Conservation (phyloP, 306 rosid species). For the Quercus suber region DNA sequence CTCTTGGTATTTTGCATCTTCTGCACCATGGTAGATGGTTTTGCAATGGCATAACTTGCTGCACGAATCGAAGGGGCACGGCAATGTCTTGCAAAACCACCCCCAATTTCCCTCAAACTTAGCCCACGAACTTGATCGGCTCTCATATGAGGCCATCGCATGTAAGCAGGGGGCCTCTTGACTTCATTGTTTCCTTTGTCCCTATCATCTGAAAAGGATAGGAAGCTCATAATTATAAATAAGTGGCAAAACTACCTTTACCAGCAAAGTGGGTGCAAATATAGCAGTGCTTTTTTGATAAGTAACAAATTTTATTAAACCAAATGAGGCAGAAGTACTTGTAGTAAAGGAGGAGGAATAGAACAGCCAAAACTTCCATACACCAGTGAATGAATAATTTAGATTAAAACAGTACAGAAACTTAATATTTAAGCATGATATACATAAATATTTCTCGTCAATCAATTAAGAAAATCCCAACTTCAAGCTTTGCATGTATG, state of each 20-base stretch:
- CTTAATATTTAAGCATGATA: neutral
- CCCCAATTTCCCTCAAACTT: constrained; percentile 94
- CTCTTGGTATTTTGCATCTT: constrained; percentile 87
- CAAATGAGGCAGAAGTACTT: neutral
- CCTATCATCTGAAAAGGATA: constrained; percentile 51
- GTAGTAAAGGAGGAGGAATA: neutral
- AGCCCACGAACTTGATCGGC: constrained; percentile 96
- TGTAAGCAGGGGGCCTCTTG: constrained; percentile 58
- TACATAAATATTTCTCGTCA: neutral
- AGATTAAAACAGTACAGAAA: neutral
- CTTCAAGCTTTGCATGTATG: constrained; percentile 5
- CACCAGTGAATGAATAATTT: neutral
- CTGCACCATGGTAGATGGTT: constrained; percentile 94
- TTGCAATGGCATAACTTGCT: constrained; percentile 93
- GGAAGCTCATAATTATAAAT: constrained; percentile 11
- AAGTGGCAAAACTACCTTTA: neutral
- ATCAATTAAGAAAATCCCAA: neutral
- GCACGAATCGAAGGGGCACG: constrained; percentile 95
- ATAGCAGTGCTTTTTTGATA: neutral
- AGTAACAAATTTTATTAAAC: too few species aligned
- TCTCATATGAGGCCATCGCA: constrained; percentile 99
- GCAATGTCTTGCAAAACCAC: constrained; percentile 91
- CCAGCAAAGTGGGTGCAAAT: neutral
- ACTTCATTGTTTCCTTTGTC: constrained; percentile 46
- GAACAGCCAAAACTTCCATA: neutral